Evolutionary conservation across 441 rosid species (phyloP).

Genomic region (Kokia cookei): DNA sequence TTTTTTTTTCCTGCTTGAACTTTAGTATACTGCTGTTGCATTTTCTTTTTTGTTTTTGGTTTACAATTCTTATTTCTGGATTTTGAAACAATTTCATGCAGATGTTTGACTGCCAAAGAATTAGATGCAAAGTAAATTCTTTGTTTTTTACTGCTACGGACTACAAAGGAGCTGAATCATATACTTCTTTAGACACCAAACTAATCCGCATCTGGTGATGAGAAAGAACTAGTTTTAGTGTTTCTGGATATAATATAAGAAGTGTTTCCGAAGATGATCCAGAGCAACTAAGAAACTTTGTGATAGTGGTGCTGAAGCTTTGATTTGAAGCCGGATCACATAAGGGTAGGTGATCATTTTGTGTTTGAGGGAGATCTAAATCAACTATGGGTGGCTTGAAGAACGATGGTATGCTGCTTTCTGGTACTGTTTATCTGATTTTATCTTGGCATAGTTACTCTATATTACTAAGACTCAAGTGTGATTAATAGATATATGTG

Average conservation of each 20-base stretch:
- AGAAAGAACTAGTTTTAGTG: neutral
- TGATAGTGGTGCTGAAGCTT: conserved; percentile 2
- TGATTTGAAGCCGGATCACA: conserved; percentile 2
- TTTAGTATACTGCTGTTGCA: neutral
- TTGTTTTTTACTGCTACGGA: neutral
- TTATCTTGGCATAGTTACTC: neutral
- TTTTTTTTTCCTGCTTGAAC: neutral
- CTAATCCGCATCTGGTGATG: neutral
- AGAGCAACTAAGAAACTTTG: neutral
- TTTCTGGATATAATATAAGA: neutral
- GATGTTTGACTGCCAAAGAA: neutral
- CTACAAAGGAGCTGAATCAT: neutral
- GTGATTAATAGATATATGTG: neutral
- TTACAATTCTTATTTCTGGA: neutral
- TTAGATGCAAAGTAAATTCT: neutral
- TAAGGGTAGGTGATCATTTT: conserved; percentile 5
- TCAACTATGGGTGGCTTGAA: conserved; percentile 14
- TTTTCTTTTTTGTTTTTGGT: neutral
- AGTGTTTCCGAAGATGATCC: neutral
- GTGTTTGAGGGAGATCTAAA: conserved; percentile 4
- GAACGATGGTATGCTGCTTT: conserved; percentile 11
- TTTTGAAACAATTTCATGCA: neutral
- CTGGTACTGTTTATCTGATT: neutral
- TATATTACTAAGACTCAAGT: neutral
- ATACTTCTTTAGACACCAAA: neutral